A percentile compares a stretch with the other conserved stretches of the same genome.
These are phyloP conservation scores for Cinchona pubescens DNA, from an alignment of 257 asterid species.

Conservation along the genomic window DNA sequence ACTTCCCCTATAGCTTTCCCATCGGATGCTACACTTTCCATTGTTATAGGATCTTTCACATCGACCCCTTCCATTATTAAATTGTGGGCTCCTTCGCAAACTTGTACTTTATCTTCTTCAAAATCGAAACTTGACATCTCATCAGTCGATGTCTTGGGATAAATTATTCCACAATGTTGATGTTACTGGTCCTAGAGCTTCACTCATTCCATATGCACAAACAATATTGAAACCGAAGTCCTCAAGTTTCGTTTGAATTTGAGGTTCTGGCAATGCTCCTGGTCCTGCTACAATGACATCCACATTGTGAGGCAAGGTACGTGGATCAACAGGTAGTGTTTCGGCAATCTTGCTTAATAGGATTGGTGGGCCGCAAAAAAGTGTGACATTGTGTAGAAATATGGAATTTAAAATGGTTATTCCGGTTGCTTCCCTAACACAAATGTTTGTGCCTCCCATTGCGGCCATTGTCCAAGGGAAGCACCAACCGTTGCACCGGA, in stretches of 20 bases:
- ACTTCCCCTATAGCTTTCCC: slow-evolving; percentile 61
- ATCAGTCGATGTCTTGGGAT: slow-evolving; percentile 25
- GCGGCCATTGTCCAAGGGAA: slow-evolving; percentile 78
- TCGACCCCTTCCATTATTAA: slow-evolving; percentile 51
- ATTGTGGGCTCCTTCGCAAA: slow-evolving; percentile 49
- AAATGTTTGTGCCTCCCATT: slow-evolving; percentile 65
- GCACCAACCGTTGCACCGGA: slow-evolving; percentile 83
- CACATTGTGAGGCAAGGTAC: slow-evolving; percentile 36
- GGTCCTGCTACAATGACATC: slow-evolving; percentile 48
- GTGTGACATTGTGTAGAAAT: slow-evolving; percentile 47
- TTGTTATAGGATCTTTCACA: slow-evolving; percentile 49
- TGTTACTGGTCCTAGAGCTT: slow-evolving; percentile 62
- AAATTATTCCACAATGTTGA: slow-evolving; percentile 24
- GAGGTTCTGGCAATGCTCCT: slow-evolving; percentile 48
- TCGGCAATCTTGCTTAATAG: slow-evolving; percentile 39
- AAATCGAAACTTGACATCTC: slow-evolving; percentile 11
- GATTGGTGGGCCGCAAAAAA: slow-evolving; percentile 58
- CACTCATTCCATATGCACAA: slow-evolving; percentile 60
- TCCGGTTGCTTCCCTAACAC: slow-evolving; percentile 40
- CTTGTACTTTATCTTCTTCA: slow-evolving; percentile 26
- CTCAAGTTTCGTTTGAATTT: slow-evolving; percentile 37
- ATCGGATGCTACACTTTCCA: slow-evolving; percentile 58
- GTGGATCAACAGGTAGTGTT: slow-evolving; percentile 1
- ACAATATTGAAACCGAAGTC: slow-evolving; percentile 42
- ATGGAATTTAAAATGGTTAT: slow-evolving; percentile 37